Evolutionary conservation across 345 rosid genomes (phyloP), one percentile per base, ranked within the genome.

Genomic region (Toxicodendron radicans): DNA sequence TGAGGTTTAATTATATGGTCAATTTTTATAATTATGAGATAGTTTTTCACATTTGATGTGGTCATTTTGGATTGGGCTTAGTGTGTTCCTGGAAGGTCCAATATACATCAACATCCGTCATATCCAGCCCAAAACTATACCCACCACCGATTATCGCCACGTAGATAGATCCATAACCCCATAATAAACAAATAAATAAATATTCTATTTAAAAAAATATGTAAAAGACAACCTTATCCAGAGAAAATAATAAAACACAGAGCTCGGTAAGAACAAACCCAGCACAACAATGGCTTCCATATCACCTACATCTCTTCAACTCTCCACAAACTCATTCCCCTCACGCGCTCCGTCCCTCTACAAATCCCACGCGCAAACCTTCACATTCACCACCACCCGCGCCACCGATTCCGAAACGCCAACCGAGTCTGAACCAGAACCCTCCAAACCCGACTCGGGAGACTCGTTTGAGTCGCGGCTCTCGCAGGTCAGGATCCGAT

Each of bases 391-490:
- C 80, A 58, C 71, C 62, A 52, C 79, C 46, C 85, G 78, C 73
- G 92, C 95, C 78, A 54, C 94, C 72, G 84, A 85, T 41, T 45
- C 86, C 6, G 83, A 88, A 24, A 63, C 88, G 3, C 79, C 83
- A 5, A 9, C 87, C 54, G 78, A 71, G 6, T 52, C 86, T 69
- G 66, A 53, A 7, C 10, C 78, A 7, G 52, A 62, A 32, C 57
- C 64, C 18, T 73, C 75, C 56, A 57, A 12, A 1, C 69, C 80
- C 54, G 82, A 68, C 45, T 43, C 85, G 62, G 93, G 85, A 23
- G 93, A 86, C 38, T 69, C 73, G 5, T 95, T 92, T 83, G 96
- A 92, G 67, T 79, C 83, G 6, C 94, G 97, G 45, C 89, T 95
- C 78, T 83, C 96, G 3, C 86, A 76, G 69, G 83, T 89, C 76